phyloP scores from a whole-genome alignment of 805 yeast genomes.

The Barnettozyma vustinii region DNA sequence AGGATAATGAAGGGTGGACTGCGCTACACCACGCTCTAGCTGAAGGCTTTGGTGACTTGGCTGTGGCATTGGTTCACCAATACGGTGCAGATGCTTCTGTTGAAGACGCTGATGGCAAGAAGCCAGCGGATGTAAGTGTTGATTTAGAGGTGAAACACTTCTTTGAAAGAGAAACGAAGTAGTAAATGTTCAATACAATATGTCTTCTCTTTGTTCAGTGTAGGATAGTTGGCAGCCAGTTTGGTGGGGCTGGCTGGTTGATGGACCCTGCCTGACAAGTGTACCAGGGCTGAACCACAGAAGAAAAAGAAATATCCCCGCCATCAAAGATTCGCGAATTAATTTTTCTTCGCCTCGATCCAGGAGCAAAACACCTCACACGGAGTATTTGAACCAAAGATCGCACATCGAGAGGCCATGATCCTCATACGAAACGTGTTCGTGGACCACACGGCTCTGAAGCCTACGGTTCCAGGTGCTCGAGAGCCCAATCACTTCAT shows the following conservation, averaged over 20 bases:
- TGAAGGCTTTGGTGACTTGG: conserved; percentile 83
- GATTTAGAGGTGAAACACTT: conserved; percentile 39
- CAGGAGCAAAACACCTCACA: neutral
- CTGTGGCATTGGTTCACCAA: conserved; percentile 45
- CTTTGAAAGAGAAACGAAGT: conserved; percentile 2
- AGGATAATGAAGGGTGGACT: conserved; percentile 75
- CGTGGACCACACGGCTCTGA: conserved; percentile 10
- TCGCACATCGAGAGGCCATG: conserved; percentile 6
- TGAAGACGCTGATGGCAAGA: conserved; percentile 46
- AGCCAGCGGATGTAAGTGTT: conserved; percentile 49
- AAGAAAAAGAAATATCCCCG: no score
- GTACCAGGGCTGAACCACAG: no score
- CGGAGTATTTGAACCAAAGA: neutral
- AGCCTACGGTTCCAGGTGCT: conserved; percentile 23
- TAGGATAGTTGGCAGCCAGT: no score
- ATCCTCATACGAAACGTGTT: conserved; percentile 16
- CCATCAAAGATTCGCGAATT: neutral
- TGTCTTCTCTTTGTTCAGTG: neutral
- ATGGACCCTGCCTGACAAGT: no score
- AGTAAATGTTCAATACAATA: neutral
- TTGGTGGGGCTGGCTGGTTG: neutral
- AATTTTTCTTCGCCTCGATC: neutral
- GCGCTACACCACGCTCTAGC: conserved; percentile 86
- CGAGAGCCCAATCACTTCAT: conserved; percentile 46
- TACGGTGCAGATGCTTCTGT: conserved; percentile 59